Evolutionary conservation across 2,329 filamentous ascomycete species (phyloP).

Genomic region (Trichoderma citrinoviride): DNA sequence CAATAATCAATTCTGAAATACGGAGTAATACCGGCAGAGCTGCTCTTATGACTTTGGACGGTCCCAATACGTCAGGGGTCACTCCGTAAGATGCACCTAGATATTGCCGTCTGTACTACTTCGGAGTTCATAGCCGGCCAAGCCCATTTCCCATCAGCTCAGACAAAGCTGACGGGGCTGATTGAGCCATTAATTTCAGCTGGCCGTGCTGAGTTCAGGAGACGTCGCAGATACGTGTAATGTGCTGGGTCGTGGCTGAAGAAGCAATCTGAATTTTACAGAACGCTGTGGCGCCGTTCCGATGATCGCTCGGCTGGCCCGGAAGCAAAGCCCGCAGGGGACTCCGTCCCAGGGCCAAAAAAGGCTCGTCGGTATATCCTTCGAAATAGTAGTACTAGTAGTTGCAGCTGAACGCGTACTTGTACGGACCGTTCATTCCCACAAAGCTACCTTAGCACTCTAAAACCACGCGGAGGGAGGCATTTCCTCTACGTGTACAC

Average conservation of each 20-base stretch:
- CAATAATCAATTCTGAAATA: no score
- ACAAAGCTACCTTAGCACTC: no score
- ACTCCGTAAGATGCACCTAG: not conserved
- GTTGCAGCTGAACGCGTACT: no score
- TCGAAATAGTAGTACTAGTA: no score
- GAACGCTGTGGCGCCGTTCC: not conserved
- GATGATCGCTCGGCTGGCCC: not conserved
- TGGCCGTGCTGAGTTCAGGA: not conserved
- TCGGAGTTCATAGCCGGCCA: not conserved
- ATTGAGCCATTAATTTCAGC: constrained; percentile 7
- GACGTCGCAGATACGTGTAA: not conserved
- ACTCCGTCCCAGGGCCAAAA: no score
- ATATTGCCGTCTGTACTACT: no score
- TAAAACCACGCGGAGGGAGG: no score
- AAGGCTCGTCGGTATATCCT: no score
- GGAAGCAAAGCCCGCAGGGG: not conserved
- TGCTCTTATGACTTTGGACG: not conserved
- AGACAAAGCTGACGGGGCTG: not conserved
- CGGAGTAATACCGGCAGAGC: not conserved
- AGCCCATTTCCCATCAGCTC: not conserved
- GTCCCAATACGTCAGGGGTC: not conserved
- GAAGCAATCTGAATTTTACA: not conserved
- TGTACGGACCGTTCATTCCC: no score
- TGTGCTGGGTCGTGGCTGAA: not conserved
- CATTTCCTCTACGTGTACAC: no score